Conservation (phyloP, 176 grass and related monocot species). For the Pontederia crassipes region DNA sequence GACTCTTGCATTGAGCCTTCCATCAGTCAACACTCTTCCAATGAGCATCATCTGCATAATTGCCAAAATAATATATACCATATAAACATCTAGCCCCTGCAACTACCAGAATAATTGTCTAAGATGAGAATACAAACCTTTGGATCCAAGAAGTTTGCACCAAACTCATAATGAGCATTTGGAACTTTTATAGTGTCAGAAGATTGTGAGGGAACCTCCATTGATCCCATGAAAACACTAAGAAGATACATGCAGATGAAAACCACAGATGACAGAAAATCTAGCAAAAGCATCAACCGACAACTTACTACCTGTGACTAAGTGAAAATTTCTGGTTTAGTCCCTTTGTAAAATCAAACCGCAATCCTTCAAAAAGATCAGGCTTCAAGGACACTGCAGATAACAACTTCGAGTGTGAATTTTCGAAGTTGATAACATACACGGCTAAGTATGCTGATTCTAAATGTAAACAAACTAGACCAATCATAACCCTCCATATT, state of each 20-base stretch:
- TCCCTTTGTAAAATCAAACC: slow-evolving; percentile 29
- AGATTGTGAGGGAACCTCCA: slow-evolving; percentile 76
- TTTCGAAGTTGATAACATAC: background rate
- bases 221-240: slow-evolving; percentile 88
- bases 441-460: too few species aligned
- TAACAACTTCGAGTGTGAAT: background rate
- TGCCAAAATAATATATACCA: background rate
- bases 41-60: slow-evolving; percentile 72
- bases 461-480: background rate
- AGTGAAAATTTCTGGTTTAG: slow-evolving; percentile 41
- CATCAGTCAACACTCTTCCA: slow-evolving; percentile 90
- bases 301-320: slow-evolving; percentile 34
- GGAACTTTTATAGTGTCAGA: slow-evolving; percentile 81
- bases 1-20: slow-evolving; percentile 89
- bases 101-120: background rate
- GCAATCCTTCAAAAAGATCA: slow-evolving; percentile 44
- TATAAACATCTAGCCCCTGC: background rate
- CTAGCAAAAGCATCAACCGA: background rate
- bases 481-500: too few species aligned
- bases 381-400: slow-evolving; percentile 40
- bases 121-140: slow-evolving; percentile 40
- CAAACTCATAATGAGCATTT: slow-evolving; percentile 90
- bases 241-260: slow-evolving; percentile 12
- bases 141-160: slow-evolving; percentile 95
- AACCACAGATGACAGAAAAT: slow-evolving; percentile 4